Conservation (phyloP, 2,329 filamentous ascomycete genomes). For the Diaporthe helianthi region DNA sequence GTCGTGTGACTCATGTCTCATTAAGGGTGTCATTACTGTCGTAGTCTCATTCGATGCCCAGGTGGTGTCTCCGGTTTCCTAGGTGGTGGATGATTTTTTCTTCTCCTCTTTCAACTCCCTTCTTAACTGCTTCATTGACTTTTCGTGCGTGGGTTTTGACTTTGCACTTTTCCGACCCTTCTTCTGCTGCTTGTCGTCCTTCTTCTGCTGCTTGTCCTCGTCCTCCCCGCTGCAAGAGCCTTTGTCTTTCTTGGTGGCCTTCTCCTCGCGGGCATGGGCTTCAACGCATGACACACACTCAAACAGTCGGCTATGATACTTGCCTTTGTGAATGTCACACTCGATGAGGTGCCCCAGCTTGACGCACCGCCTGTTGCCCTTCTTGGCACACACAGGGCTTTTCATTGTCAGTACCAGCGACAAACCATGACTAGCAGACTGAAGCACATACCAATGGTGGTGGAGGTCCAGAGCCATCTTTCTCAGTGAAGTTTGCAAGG, state of each 20-base stretch:
- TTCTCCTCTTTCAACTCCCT: slow-evolving; percentile 2
- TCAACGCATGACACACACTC: slow-evolving; percentile 22
- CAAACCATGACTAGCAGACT: not conserved
- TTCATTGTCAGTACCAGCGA: not conserved
- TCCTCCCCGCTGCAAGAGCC: not conserved
- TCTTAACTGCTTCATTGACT: slow-evolving; percentile 22
- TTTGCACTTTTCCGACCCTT: slow-evolving; percentile 7
- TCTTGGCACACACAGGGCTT: slow-evolving; percentile 30
- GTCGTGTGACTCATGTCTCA: not conserved
- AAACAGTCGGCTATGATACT: not conserved
- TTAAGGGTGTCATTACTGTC: not conserved
- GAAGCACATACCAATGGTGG: slow-evolving; percentile 21
- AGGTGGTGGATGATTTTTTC: not conserved
- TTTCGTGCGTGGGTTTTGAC: not conserved
- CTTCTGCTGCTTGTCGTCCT: not conserved
- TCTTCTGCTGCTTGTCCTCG: not conserved
- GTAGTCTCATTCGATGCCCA: not conserved
- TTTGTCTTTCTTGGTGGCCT: not conserved
- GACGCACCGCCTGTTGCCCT: slow-evolving; percentile 29
- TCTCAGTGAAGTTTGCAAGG: not conserved
- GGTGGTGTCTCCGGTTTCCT: not conserved
- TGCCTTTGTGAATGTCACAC: slow-evolving; percentile 24
- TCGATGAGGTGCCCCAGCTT: slow-evolving; percentile 29
- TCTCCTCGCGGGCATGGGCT: slow-evolving; percentile 17
- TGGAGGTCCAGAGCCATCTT: slow-evolving; percentile 6